Percentiles rank a stretch among this genome's conserved stretches.
phyloP scores from a whole-genome alignment of 176 grass and related monocot species.

The Eleusine indica region DNA sequence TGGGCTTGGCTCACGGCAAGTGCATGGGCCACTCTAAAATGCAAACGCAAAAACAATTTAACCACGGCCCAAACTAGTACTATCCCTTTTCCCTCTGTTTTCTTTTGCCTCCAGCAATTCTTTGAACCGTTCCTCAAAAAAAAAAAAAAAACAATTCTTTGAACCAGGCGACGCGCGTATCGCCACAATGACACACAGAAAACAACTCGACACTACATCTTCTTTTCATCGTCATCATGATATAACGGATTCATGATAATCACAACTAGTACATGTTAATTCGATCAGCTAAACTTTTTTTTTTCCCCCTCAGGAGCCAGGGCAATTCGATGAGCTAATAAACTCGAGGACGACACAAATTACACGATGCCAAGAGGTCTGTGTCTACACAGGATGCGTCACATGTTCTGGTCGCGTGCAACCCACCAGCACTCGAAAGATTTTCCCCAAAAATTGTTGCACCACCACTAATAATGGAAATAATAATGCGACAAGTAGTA shows the following conservation, averaged over 20 bases:
- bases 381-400: neutral
- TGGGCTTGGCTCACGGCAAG: no score
- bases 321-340: neutral
- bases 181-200: neutral
- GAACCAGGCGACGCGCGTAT: neutral
- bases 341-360: neutral
- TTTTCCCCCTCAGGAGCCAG: no score
- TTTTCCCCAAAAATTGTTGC: neutral
- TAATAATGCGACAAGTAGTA: no score
- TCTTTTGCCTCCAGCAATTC: no score
- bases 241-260: neutral
- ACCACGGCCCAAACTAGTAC: no score
- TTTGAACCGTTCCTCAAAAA: no score
- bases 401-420: neutral
- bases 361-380: neutral
- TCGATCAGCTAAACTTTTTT: neutral
- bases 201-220: neutral
- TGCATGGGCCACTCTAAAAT: no score
- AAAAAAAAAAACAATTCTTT: neutral
- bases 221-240: neutral
- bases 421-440: neutral
- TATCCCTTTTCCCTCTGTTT: no score
- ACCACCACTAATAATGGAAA: neutral
- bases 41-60: no score
- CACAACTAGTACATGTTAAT: neutral